These are phyloP conservation scores for Lomentospora prolificans DNA, from an alignment of 2,329 filamentous ascomycete genomes.

Conservation along the genomic window DNA sequence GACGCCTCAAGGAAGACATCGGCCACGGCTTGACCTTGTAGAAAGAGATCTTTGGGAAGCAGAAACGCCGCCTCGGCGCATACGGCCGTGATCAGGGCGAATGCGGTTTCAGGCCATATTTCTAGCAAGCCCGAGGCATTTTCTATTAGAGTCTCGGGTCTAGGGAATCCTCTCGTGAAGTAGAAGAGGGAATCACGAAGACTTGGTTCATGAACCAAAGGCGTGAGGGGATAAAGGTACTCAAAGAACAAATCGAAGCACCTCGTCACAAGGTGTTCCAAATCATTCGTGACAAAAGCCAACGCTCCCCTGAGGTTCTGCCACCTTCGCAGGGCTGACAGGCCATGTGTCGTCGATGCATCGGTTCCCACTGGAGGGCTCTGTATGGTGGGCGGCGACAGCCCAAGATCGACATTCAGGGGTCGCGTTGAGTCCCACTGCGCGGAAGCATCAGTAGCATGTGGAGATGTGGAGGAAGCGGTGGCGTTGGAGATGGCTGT, in stretches of 20 bases:
- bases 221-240: conserved; percentile 31
- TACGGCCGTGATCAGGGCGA: conserved; percentile 32
- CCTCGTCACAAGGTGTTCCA: conserved; percentile 19
- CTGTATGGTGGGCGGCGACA: conserved; percentile 16
- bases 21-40: conserved; percentile 25
- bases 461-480: not conserved
- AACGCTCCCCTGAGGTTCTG: conserved; percentile 16
- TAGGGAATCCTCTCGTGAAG: conserved; percentile 14
- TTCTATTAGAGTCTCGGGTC: not conserved
- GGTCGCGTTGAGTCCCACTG: conserved; percentile 14
- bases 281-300: conserved; percentile 15
- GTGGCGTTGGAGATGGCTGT: too few species aligned
- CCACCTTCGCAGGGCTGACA: conserved; percentile 21
- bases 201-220: conserved; percentile 30
- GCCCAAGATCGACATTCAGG: conserved; percentile 14
- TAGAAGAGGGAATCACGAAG: conserved; percentile 24
- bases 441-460: not conserved
- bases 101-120: conserved; percentile 26
- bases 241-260: conserved; percentile 32
- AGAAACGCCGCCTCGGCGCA: conserved; percentile 31
- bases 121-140: conserved; percentile 15
- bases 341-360: not conserved
- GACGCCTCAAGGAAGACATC: conserved; percentile 29
- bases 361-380: conserved; percentile 12
- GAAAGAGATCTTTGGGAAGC: conserved; percentile 28